Percentiles rank a stretch among this genome's conserved stretches.
phyloP scores from a whole-genome alignment of 768 basidiomycete genomes.

The Hypholoma sublateritium region DNA sequence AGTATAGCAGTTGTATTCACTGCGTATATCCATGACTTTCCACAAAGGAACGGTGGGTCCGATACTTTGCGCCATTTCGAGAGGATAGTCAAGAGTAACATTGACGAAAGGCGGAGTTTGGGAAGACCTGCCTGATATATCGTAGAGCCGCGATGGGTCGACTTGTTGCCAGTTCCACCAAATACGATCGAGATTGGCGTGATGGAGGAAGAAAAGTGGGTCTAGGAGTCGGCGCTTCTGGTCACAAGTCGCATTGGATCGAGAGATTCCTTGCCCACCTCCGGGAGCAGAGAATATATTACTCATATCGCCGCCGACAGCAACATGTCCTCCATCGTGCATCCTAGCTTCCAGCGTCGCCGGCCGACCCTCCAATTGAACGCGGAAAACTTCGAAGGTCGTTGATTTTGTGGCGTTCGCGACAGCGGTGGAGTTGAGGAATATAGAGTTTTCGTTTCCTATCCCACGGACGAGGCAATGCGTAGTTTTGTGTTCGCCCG shows the following conservation, averaged over 20 bases:
- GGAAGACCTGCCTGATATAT: constrained; percentile 32
- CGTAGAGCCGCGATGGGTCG: constrained; percentile 24
- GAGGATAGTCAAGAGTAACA: constrained; percentile 30
- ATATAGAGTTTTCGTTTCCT: constrained; percentile 19
- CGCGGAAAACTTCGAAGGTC: constrained; percentile 33
- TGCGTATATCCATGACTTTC: constrained; percentile 31
- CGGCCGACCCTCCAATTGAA: constrained; percentile 34
- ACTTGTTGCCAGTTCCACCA: constrained; percentile 39
- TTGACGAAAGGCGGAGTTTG: constrained; percentile 26
- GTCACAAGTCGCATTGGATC: not conserved
- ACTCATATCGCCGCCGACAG: constrained; percentile 30
- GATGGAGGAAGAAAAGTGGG: constrained; percentile 40
- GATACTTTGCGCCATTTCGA: constrained; percentile 25
- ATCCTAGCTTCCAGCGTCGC: constrained; percentile 23
- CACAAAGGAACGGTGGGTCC: constrained; percentile 26
- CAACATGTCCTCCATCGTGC: constrained; percentile 36
- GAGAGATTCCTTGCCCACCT: constrained; percentile 24
- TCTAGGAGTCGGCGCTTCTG: constrained; percentile 20
- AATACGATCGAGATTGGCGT: constrained; percentile 37
- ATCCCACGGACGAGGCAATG: constrained; percentile 35
- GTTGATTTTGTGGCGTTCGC: constrained; percentile 20
- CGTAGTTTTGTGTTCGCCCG: constrained; percentile 28
- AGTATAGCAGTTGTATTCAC: constrained; percentile 25
- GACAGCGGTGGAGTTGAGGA: constrained; percentile 20
- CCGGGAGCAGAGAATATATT: constrained; percentile 38